A percentile compares a stretch with the other conserved stretches of the same genome.
These are phyloP conservation scores for Gossypium gossypioides DNA, from an alignment of 441 rosid species.

Conservation along the genomic window DNA sequence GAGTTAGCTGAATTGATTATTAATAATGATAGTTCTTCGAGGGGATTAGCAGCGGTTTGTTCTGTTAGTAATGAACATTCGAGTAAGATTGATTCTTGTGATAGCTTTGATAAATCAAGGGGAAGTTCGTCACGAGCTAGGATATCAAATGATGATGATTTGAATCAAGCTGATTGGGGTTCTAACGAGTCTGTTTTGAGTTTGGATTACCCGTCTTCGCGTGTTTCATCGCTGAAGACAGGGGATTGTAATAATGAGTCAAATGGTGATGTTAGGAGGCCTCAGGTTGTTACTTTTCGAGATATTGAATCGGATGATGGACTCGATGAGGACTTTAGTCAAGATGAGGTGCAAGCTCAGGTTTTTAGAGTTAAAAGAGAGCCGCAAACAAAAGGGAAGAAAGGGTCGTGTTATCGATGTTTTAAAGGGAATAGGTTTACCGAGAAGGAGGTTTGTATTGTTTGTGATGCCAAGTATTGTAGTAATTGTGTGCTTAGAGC, in stretches of 20 bases:
- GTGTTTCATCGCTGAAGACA: slow-evolving; percentile 51
- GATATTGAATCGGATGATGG: slow-evolving; percentile 61
- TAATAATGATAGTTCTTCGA: slow-evolving; percentile 26
- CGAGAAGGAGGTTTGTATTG: slow-evolving; percentile 83
- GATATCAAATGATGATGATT: slow-evolving; percentile 33
- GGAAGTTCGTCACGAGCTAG: slow-evolving; percentile 34
- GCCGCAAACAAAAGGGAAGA: slow-evolving; percentile 55
- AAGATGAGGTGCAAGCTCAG: slow-evolving; percentile 38
- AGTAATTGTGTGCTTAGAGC: slow-evolving; percentile 78
- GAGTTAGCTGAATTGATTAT: slow-evolving; percentile 18
- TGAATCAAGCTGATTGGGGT: slow-evolving; percentile 54
- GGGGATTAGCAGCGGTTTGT: slow-evolving; percentile 24
- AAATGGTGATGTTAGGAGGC: slow-evolving; percentile 39
- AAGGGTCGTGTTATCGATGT: slow-evolving; percentile 74
- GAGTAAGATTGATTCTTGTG: slow-evolving; percentile 37
- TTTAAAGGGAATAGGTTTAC: slow-evolving; percentile 72
- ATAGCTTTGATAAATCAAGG: slow-evolving; percentile 51
- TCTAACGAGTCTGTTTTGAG: slow-evolving; percentile 75
- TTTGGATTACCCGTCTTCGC: slow-evolving; percentile 76
- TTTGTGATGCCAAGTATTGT: slow-evolving; percentile 84
- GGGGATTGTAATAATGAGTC: slow-evolving; percentile 42
- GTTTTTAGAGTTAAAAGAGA: slow-evolving; percentile 36
- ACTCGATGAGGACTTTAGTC: slow-evolving; percentile 32
- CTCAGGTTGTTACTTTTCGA: slow-evolving; percentile 59
- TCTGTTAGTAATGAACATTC: slow-evolving; percentile 27